Evolutionary conservation across 2,329 filamentous ascomycete genomes (phyloP).

Genomic region (Alternaria incomplexa): DNA sequence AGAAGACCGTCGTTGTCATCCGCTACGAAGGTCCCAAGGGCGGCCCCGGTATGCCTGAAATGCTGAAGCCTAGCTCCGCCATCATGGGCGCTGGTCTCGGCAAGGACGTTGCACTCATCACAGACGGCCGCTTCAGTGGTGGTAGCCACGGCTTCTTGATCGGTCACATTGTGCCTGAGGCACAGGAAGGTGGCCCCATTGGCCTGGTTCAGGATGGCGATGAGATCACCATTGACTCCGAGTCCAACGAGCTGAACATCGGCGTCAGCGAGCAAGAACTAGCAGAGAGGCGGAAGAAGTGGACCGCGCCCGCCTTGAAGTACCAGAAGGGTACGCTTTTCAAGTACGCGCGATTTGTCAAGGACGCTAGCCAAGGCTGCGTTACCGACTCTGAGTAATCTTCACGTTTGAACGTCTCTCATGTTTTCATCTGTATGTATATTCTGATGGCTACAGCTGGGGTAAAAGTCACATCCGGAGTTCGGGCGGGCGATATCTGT

Average conservation of each 20-base stretch:
- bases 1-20: conserved; percentile 79
- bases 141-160: conserved; percentile 87
- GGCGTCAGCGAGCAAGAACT: conserved; percentile 70
- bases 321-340: conserved; percentile 65
- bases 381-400: conserved; percentile 58
- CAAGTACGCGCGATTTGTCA: conserved; percentile 64
- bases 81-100: conserved; percentile 77
- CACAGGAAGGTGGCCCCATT: conserved; percentile 84
- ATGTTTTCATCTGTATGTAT: neutral
- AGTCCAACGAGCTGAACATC: conserved; percentile 70
- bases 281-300: conserved; percentile 57
- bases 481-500: neutral
- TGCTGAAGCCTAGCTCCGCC: conserved; percentile 73
- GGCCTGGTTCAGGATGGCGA: conserved; percentile 83
- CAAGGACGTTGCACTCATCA: conserved; percentile 75
- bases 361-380: conserved; percentile 65
- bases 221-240: conserved; percentile 80
- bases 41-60: conserved; percentile 76
- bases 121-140: conserved; percentile 78
- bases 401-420: neutral
- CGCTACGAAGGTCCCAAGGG: conserved; percentile 77
- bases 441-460: neutral
- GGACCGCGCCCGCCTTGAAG: conserved; percentile 61
- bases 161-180: conserved; percentile 86
- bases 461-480: conserved; percentile 4